phyloP scores from a whole-genome alignment of 108 stramenopile species.

The Nannochloropsis gaditana region DNA sequence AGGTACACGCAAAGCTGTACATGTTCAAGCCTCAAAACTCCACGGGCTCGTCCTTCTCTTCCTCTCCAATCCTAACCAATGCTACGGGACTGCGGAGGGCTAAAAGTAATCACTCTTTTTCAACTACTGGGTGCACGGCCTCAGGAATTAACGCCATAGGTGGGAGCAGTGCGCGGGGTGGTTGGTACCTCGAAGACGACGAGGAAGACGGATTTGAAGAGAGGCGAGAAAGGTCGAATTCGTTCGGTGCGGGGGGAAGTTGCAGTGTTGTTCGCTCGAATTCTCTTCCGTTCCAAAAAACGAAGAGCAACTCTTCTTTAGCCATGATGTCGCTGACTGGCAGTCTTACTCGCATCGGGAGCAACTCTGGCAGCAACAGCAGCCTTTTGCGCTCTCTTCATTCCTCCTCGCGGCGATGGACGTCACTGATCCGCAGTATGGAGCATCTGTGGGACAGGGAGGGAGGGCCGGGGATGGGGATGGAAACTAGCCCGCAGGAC shows the following conservation, averaged over 20 bases:
- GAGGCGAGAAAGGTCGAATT: background rate
- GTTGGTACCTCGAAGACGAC: constrained; percentile 8
- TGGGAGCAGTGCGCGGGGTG: background rate
- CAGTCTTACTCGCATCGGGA: background rate
- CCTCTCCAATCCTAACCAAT: background rate
- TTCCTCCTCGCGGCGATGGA: background rate
- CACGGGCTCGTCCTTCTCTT: background rate
- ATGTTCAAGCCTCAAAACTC: background rate
- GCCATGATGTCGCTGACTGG: constrained; percentile 9
- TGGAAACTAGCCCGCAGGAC: constrained; percentile 16
- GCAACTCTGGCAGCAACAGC: background rate
- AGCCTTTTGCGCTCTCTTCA: background rate
- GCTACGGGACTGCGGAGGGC: background rate
- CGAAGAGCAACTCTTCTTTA: background rate
- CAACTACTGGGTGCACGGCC: background rate
- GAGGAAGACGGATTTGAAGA: constrained; percentile 17
- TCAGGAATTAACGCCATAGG: background rate
- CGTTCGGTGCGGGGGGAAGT: background rate
- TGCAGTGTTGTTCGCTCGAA: background rate
- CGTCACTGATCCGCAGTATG: constrained; percentile 8
- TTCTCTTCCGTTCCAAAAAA: background rate
- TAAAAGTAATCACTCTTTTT: background rate
- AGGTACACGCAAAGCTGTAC: background rate
- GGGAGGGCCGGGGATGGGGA: background rate
- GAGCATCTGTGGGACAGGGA: constrained; percentile 17